Evolutionary conservation across 495 filamentous ascomycete genomes (phyloP).

Genomic region (Podospora pseudocomata): DNA sequence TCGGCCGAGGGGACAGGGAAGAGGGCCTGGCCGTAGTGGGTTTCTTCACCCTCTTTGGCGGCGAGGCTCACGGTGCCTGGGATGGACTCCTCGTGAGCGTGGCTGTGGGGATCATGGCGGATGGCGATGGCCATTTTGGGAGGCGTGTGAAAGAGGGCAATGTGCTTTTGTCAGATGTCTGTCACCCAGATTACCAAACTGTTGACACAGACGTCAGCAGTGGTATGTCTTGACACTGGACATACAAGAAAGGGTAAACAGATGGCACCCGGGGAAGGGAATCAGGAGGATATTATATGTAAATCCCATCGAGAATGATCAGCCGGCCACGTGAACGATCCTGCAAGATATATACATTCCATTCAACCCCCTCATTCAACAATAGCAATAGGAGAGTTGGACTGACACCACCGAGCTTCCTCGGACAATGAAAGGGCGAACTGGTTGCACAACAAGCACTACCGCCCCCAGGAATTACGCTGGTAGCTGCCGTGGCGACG

Average conservation of each 20-base stretch:
- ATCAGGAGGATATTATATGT: neutral
- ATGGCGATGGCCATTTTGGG: conserved; percentile 1
- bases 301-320: neutral
- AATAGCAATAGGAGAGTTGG: no score
- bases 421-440: neutral
- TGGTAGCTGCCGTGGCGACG: neutral
- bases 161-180: neutral
- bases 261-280: neutral
- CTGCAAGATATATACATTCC: neutral
- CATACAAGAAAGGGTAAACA: neutral
- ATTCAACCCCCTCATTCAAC: no score
- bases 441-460: neutral
- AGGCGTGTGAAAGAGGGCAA: neutral
- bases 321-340: neutral
- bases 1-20: conserved; percentile 58
- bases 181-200: neutral
- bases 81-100: conserved; percentile 56
- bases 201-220: neutral
- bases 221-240: neutral
- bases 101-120: conserved; percentile 34
- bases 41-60: conserved; percentile 54
- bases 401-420: no score
- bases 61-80: conserved; percentile 57
- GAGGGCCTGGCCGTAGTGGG: conserved; percentile 56
- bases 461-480: neutral